These are phyloP conservation scores for Auriscalpium orientale DNA, from an alignment of 768 basidiomycete species.

Conservation along the genomic window DNA sequence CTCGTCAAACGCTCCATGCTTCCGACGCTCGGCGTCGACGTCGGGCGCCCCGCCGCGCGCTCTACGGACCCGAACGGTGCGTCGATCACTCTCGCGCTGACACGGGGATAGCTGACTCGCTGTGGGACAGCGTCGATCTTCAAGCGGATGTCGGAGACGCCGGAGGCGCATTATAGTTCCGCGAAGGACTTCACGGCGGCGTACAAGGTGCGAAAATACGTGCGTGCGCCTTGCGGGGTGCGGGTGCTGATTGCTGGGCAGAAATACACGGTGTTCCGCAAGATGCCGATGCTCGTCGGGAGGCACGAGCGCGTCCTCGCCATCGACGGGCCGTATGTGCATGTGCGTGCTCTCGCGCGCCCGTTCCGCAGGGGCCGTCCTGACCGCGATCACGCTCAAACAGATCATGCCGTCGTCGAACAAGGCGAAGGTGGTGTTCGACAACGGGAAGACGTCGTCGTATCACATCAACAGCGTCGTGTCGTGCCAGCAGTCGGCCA, in stretches of 20 bases:
- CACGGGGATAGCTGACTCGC: background rate
- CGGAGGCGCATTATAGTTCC: conserved; percentile 38
- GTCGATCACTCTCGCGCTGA: conserved; percentile 8
- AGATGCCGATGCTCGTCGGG: conserved; percentile 88
- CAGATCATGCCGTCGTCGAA: conserved; percentile 87
- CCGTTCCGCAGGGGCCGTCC: background rate
- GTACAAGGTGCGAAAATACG: conserved; percentile 68
- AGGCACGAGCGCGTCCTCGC: conserved; percentile 87
- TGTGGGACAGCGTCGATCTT: conserved; percentile 75
- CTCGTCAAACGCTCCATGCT: conserved; percentile 76
- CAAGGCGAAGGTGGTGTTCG: conserved; percentile 71
- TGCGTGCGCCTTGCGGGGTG: background rate
- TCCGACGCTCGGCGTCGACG: conserved; percentile 60
- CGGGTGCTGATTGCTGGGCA: conserved; percentile 21
- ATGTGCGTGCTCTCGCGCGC: conserved; percentile 39
- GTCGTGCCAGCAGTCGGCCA: conserved; percentile 75
- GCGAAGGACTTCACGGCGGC: conserved; percentile 76
- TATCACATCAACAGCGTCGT: conserved; percentile 87
- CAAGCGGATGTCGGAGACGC: conserved; percentile 75
- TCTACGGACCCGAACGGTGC: conserved; percentile 91
- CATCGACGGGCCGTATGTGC: conserved; percentile 91
- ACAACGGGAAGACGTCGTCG: conserved; percentile 84
- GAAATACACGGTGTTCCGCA: conserved; percentile 91
- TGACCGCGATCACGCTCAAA: conserved; percentile 9
- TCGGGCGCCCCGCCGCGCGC: conserved; percentile 53